Base-by-base conservation (phyloP, 306 rosid genomes). In the Prunus padus region DNA sequence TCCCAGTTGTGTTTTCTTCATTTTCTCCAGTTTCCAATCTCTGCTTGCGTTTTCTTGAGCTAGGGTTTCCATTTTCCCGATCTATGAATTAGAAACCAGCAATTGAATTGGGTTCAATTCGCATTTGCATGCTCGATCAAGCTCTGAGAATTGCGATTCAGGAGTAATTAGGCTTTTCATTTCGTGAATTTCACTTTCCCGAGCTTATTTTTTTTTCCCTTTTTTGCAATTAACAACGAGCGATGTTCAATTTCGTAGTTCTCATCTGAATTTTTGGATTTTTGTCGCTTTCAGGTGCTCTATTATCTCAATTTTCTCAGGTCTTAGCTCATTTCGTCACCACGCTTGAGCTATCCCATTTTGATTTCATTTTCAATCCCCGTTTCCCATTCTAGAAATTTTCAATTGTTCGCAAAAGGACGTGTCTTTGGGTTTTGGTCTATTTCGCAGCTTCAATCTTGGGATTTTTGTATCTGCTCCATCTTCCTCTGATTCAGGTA, bases 401-500 rank as follows among this genome's bases (percentile, higher is more conserved):
- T 20, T 75, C 63, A 12, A 37, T 79, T 67, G 80, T 76, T 20
- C 46, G 60, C 47, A 59, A 74, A 82, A 64, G 77, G 79, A 66
- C 64, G 61, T 30, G 26, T 62, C 65, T 67, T 46, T 66, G 28
- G 28, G 13, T 64, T 72, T 70, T 78, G 14, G 79, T 67, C 80
- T 73, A 77, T 56, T 82, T 84, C 56, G 22, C 60, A 64, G 77
- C 74, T 79, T 68, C 50, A 16, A 65, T 54, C 55, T 72, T 86
- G 71, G 79, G 69, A 60, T 56, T 78, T 77, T 74, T 70, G 66
- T 73, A 52, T 54, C 23, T 49, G 62, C 75, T 33, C 75, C 23
- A 67, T 65, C 47, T 77, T 69, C 79, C 59, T 46, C 22, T 46
- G 60, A 68, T 82, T 87, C 80, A 75, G 93, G 91, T 91, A 83